A percentile compares a stretch with the other conserved stretches of the same genome.
These are phyloP conservation scores for Alternaria conjuncta DNA, from an alignment of 2,329 filamentous ascomycete species.

Conservation along the genomic window DNA sequence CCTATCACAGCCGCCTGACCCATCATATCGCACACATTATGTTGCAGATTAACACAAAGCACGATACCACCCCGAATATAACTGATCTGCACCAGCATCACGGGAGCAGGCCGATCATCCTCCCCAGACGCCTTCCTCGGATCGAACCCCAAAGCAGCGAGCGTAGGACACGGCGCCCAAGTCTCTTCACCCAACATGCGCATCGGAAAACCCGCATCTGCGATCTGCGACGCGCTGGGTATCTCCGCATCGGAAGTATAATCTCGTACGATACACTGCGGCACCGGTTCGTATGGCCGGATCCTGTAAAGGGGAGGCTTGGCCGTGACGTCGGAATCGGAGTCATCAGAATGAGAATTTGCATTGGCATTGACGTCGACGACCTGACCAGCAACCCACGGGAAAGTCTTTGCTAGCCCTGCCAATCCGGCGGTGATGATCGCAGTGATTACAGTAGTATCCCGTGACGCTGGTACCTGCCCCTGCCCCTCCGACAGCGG, in stretches of 20 bases:
- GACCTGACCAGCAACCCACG: slow-evolving; percentile 55
- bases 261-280: slow-evolving; percentile 54
- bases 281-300: slow-evolving; percentile 37
- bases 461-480: not conserved
- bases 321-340: slow-evolving; percentile 16
- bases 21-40: slow-evolving; percentile 60
- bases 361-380: slow-evolving; percentile 28
- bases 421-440: slow-evolving; percentile 14
- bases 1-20: slow-evolving; percentile 57
- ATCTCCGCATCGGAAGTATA: slow-evolving; percentile 44
- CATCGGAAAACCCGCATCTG: slow-evolving; percentile 53
- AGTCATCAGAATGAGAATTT: slow-evolving; percentile 44
- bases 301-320: slow-evolving; percentile 52
- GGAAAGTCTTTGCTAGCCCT: slow-evolving; percentile 51
- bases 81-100: slow-evolving; percentile 58
- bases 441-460: slow-evolving; percentile 2
- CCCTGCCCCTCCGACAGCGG: slow-evolving; percentile 28
- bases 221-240: slow-evolving; percentile 50
- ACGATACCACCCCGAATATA: slow-evolving; percentile 59
- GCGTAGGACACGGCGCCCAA: slow-evolving; percentile 50
- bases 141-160: slow-evolving; percentile 37
- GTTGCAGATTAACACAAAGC: slow-evolving; percentile 57
- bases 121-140: slow-evolving; percentile 20
- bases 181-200: slow-evolving; percentile 56
- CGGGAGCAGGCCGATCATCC: slow-evolving; percentile 35